Percentiles rank a stretch among this genome's conserved stretches.
Conservation (phyloP, 139 green algal species). For the Diplosphaera chodatii region DNA sequence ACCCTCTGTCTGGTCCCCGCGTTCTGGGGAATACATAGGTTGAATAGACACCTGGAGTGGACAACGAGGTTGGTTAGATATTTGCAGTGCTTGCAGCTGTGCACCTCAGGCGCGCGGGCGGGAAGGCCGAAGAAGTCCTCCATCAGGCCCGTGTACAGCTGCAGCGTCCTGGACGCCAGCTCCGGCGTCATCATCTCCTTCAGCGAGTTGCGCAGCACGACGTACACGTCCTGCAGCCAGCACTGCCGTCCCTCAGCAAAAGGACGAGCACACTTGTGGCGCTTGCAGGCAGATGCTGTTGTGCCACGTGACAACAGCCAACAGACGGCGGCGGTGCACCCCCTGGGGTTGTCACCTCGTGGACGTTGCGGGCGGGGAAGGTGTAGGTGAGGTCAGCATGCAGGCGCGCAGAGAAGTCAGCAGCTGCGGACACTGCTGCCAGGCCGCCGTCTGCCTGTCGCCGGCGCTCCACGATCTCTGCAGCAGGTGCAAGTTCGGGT, state of each 20-base stretch:
- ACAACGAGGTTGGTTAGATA: too few species aligned
- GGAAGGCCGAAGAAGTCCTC: conserved; percentile 84
- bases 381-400: conserved; percentile 65
- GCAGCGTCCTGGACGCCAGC: conserved; percentile 32
- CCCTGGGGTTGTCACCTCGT: too few species aligned
- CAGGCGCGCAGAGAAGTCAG: conserved; percentile 21
- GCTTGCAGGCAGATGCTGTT: background rate
- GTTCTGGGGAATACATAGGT: too few species aligned
- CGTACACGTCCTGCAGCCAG: conserved; percentile 59
- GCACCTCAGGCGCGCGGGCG: conserved; percentile 24
- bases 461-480: conserved; percentile 72
- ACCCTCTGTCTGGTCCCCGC: too few species aligned
- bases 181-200: conserved; percentile 53
- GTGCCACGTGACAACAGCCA: too few species aligned
- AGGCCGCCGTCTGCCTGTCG: conserved; percentile 35
- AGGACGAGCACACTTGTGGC: background rate
- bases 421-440: conserved; percentile 22
- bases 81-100: background rate
- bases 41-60: too few species aligned
- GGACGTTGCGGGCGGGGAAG: conserved; percentile 45
- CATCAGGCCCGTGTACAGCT: conserved; percentile 73
- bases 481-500: too few species aligned
- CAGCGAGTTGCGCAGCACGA: conserved; percentile 60
- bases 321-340: too few species aligned
- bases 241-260: background rate